A percentile compares a stretch with the other conserved stretches of the same genome.
Conservation (phyloP, 2,329 filamentous ascomycete species). For the Neonectria sp. region DNA sequence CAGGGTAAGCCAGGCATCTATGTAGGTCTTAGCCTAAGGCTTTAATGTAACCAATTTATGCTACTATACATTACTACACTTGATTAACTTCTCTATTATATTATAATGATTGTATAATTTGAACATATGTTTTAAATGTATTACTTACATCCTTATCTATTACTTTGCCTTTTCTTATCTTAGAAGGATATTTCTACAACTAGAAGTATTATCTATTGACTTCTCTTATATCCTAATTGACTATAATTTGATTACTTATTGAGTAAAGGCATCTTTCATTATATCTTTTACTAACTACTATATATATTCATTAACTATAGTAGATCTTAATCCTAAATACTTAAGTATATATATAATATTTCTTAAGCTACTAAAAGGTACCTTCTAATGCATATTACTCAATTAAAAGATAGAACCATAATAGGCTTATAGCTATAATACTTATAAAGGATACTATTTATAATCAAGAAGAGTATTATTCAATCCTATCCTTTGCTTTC, state of each 20-base stretch:
- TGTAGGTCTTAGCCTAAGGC: neutral
- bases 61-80: neutral
- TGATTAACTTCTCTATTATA: neutral
- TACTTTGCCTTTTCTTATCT: neutral
- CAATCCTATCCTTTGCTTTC: too few relatives aligned
- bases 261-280: neutral
- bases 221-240: neutral
- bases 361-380: too few relatives aligned
- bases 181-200: neutral
- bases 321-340: too few relatives aligned
- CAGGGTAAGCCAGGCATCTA: neutral
- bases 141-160: neutral
- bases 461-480: too few relatives aligned
- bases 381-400: too few relatives aligned
- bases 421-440: too few relatives aligned
- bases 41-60: conserved; percentile 6
- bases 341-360: too few relatives aligned
- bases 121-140: neutral
- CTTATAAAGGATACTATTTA: too few relatives aligned
- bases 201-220: neutral
- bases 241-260: neutral
- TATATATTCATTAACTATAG: neutral
- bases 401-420: too few relatives aligned
- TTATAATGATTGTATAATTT: neutral
- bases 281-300: neutral